Percentiles rank a stretch among this genome's conserved stretches.
These are phyloP conservation scores for Vigna nakashimae DNA, from an alignment of 306 rosid genomes.

Conservation along the genomic window DNA sequence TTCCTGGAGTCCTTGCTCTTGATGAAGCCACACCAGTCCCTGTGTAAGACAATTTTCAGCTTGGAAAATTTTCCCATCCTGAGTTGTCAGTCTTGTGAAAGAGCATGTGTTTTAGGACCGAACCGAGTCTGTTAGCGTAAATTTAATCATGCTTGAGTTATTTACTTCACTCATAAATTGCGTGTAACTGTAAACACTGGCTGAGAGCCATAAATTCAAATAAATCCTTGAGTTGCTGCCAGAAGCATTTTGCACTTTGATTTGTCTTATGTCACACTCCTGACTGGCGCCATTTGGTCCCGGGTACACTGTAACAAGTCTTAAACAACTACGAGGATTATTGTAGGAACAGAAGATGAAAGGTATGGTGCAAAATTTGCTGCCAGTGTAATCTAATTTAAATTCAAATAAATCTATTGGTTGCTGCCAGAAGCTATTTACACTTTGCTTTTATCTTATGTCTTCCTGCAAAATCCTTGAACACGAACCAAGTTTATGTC, in stretches of 20 bases:
- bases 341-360: background rate
- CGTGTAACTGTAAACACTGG: conserved; percentile 55
- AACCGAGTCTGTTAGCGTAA: conserved; percentile 59
- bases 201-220: conserved; percentile 53
- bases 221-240: conserved; percentile 48
- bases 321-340: background rate
- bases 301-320: background rate
- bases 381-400: background rate
- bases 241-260: background rate
- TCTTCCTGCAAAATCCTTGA: background rate
- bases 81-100: conserved; percentile 54
- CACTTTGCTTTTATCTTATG: background rate
- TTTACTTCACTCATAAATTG: conserved; percentile 50
- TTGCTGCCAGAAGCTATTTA: conserved; percentile 28
- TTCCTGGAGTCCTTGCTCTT: conserved; percentile 98
- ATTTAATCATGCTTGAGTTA: conserved; percentile 55
- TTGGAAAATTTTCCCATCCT: conserved; percentile 40
- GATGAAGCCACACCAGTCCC: conserved; percentile 82
- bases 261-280: background rate
- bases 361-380: background rate
- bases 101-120: conserved; percentile 60
- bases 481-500: background rate
- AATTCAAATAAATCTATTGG: conserved; percentile 53
- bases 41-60: conserved; percentile 69
- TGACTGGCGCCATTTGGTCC: background rate